Percentiles rank a stretch among this genome's conserved stretches.
These are phyloP conservation scores for Pichia nanzhaoensis DNA, from an alignment of 805 yeast genomes.

Conservation along the genomic window DNA sequence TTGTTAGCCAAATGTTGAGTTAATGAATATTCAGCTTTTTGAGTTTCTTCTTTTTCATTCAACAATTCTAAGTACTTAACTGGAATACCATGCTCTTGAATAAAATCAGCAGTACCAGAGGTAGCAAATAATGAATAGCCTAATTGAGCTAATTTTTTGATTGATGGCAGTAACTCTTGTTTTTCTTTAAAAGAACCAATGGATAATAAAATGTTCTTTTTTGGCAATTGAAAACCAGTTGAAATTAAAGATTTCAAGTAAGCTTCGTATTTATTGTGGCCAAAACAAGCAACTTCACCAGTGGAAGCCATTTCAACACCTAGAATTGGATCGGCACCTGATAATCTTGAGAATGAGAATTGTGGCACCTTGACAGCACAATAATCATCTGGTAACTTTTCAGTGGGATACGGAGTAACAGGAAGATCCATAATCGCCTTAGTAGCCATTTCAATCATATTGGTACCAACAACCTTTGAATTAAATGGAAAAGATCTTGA, in stretches of 20 bases:
- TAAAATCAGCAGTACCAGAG: slow-evolving; percentile 98
- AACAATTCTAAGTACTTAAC: slow-evolving; percentile 92
- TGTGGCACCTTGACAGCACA: slow-evolving; percentile 97
- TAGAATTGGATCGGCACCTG: slow-evolving; percentile 96
- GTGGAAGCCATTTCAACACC: slow-evolving; percentile 99
- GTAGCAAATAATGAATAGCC: slow-evolving; percentile 94
- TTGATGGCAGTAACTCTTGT: slow-evolving; percentile 84
- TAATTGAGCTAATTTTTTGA: slow-evolving; percentile 68
- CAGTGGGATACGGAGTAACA: slow-evolving; percentile 82
- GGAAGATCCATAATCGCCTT: slow-evolving; percentile 89
- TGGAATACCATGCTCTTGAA: slow-evolving; percentile 89
- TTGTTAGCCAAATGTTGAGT: slow-evolving; percentile 95
- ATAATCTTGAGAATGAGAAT: slow-evolving; percentile 91
- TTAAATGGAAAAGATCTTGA: slow-evolving; percentile 99
- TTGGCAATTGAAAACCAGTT: slow-evolving; percentile 91
- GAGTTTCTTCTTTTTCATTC: slow-evolving; percentile 59
- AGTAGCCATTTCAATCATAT: slow-evolving; percentile 95
- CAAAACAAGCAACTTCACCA: slow-evolving; percentile 97
- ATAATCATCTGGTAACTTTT: slow-evolving; percentile 84
- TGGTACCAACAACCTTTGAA: slow-evolving; percentile 94
- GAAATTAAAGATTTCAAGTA: slow-evolving; percentile 91
- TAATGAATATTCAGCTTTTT: slow-evolving; percentile 89
- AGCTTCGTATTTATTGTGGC: slow-evolving; percentile 94
- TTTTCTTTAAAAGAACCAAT: slow-evolving; percentile 97
- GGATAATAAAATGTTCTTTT: slow-evolving; percentile 87